Percentiles rank a stretch among this genome's conserved stretches.
Conservation (phyloP, 2,329 filamentous ascomycete genomes). For the Zasmidium citrigriseum region DNA sequence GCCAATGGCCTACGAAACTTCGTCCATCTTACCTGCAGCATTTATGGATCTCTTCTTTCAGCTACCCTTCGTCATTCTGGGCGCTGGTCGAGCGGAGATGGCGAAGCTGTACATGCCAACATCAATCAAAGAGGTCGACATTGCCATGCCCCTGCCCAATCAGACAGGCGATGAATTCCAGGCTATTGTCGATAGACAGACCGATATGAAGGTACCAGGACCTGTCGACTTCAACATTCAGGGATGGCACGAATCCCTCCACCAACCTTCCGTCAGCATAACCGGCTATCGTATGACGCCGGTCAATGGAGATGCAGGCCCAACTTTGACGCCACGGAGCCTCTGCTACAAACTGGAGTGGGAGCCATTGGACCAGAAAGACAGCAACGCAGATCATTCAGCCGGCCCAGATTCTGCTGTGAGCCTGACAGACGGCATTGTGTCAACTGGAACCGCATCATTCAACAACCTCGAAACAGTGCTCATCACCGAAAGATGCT, state of each 20-base stretch:
- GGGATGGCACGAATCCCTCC: not conserved
- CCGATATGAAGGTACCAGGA: not conserved
- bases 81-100: not conserved
- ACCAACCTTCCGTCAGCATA: too few species aligned
- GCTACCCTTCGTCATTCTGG: conserved; percentile 1
- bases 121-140: not conserved
- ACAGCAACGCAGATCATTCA: too few species aligned
- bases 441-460: too few species aligned
- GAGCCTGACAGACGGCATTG: too few species aligned
- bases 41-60: conserved; percentile 6
- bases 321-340: too few species aligned
- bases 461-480: too few species aligned
- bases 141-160: conserved; percentile 2
- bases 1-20: not conserved
- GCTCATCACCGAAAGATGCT: too few species aligned
- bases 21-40: not conserved
- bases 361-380: too few species aligned
- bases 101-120: conserved; percentile 3
- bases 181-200: not conserved
- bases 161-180: conserved; percentile 17
- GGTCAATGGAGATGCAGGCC: too few species aligned
- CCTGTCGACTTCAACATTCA: not conserved
- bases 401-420: too few species aligned
- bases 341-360: too few species aligned
- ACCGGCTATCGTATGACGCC: too few species aligned